Conservation (phyloP, 495 filamentous ascomycete genomes). For the Barbatosphaeria neglecta region DNA sequence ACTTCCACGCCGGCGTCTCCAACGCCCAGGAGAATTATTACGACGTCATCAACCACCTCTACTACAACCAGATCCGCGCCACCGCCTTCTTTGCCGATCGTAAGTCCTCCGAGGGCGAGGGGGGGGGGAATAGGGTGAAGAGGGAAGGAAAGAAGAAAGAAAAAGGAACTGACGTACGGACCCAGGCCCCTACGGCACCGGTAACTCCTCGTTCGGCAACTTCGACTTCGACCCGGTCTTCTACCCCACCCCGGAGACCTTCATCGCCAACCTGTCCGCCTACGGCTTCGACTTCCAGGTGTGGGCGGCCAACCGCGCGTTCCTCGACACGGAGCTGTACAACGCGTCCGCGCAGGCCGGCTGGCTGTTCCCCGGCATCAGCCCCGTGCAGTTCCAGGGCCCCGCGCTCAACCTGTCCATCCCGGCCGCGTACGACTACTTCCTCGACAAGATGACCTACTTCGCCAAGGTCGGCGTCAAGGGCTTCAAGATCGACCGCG, state of each 20-base stretch:
- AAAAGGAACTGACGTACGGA: background rate
- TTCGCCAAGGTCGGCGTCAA: conserved; percentile 18
- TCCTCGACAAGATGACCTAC: conserved; percentile 11
- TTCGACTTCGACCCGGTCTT: conserved; percentile 19
- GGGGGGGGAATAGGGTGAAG: background rate
- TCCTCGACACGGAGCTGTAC: conserved; percentile 11
- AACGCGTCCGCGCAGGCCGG: conserved; percentile 7
- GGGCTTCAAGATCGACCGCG: conserved; percentile 24
- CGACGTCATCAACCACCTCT: conserved; percentile 19
- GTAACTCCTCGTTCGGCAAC: conserved; percentile 17
- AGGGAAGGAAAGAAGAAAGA: background rate
- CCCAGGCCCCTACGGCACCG: conserved; percentile 17
- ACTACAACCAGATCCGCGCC: conserved; percentile 13
- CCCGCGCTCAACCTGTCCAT: conserved; percentile 21
- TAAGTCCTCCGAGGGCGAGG: background rate
- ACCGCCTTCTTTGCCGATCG: conserved; percentile 16
- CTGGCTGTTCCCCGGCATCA: conserved; percentile 15
- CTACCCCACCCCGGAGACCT: conserved; percentile 12
- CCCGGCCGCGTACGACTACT: conserved; percentile 18
- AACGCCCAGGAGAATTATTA: conserved; percentile 20
- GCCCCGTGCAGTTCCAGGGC: conserved; percentile 10
- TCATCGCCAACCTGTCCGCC: conserved; percentile 14
- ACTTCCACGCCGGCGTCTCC: conserved; percentile 16
- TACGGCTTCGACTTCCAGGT: conserved; percentile 19
- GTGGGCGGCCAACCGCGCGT: conserved; percentile 20